Evolutionary conservation across 2,329 filamentous ascomycete genomes (phyloP).

Genomic region (Fusarium sulawesiense): DNA sequence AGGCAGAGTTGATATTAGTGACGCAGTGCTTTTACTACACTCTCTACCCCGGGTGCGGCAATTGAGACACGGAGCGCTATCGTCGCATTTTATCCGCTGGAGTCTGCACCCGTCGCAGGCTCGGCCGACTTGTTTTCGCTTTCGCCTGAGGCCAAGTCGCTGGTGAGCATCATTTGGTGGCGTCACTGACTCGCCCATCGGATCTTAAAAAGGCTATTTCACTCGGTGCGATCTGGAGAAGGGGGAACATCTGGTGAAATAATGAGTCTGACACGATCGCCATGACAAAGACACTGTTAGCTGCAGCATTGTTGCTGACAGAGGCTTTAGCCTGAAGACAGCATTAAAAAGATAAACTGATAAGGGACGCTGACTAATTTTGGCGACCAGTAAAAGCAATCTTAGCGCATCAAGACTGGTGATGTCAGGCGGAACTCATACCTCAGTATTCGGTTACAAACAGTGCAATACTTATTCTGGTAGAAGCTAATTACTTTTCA

Average conservation of each 20-base stretch:
- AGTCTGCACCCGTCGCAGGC: constrained; percentile 24
- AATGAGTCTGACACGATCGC: not conserved
- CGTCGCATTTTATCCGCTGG: constrained; percentile 30
- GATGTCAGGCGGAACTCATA: not conserved
- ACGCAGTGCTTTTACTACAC: not conserved
- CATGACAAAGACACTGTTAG: not conserved
- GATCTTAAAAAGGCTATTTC: not conserved
- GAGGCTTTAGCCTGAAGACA: not conserved
- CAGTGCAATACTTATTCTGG: accelerated
- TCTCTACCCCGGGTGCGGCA: constrained; percentile 9
- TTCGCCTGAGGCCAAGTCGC: constrained; percentile 11
- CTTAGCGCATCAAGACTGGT: not conserved
- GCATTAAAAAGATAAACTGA: not conserved
- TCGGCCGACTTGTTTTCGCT: constrained; percentile 30
- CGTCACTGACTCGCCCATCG: not conserved
- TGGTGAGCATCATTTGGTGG: not conserved
- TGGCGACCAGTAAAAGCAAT: not conserved
- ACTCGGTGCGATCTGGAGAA: too few relatives aligned
- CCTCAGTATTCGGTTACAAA: not conserved
- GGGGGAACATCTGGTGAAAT: not conserved
- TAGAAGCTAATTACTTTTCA: not conserved
- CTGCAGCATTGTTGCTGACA: not conserved
- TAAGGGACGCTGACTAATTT: not conserved
- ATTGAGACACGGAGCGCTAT: constrained; percentile 19
- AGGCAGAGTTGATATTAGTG: not conserved